These are phyloP conservation scores for Mixia osmundae DNA, from an alignment of 1,284 basidiomycete genomes.

Conservation along the genomic window DNA sequence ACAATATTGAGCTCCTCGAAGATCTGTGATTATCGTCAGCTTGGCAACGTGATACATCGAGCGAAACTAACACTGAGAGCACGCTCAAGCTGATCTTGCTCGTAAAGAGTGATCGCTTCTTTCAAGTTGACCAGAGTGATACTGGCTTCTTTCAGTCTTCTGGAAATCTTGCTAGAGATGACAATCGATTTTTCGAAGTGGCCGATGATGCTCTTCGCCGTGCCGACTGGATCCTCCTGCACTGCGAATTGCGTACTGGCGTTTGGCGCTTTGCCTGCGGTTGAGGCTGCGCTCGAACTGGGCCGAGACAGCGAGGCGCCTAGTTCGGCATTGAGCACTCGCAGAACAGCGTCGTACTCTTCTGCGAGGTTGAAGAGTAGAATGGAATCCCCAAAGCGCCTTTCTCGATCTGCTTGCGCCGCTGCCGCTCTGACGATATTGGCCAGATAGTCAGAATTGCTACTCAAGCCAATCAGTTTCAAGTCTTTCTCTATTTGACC, in stretches of 20 bases:
- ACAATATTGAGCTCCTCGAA: conserved; percentile 71
- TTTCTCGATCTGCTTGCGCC: conserved; percentile 38
- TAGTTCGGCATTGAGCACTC: conserved; percentile 65
- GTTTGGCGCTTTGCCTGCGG: conserved; percentile 8
- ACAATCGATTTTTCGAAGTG: conserved; percentile 73
- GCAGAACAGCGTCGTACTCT: conserved; percentile 67
- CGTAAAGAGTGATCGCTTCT: conserved; percentile 54
- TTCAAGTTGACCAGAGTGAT: conserved; percentile 58
- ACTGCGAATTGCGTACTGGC: conserved; percentile 35
- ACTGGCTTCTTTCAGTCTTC: too few species aligned
- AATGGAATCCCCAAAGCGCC: conserved; percentile 67
- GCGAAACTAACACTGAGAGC: conserved; percentile 30
- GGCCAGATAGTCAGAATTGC: conserved; percentile 48
- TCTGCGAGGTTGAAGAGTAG: conserved; percentile 87
- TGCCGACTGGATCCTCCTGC: conserved; percentile 42
- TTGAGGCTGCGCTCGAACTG: conserved; percentile 8
- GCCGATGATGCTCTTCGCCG: conserved; percentile 57
- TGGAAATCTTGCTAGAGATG: too few species aligned
- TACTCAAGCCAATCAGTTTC: conserved; percentile 46
- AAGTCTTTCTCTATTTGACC: conserved; percentile 70
- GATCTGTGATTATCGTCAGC: not conserved
- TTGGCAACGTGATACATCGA: not conserved
- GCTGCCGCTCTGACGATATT: conserved; percentile 65
- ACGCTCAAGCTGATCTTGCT: conserved; percentile 43
- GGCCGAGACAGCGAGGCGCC: conserved; percentile 58